Conservation (phyloP, 2,329 filamentous ascomycete species). For the Epichloe elymi region DNA sequence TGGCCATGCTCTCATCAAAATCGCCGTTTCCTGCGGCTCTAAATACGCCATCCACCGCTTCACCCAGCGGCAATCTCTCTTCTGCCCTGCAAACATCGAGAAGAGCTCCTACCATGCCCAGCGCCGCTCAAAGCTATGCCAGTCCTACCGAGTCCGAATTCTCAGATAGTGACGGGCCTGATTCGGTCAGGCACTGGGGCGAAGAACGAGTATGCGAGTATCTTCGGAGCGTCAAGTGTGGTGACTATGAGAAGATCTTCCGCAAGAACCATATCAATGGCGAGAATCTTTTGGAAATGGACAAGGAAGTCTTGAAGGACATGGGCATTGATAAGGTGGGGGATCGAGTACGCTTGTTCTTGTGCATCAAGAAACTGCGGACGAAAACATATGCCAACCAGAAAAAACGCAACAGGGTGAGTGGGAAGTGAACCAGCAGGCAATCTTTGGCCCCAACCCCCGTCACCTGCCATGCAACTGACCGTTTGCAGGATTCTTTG, state of each 20-base stretch:
- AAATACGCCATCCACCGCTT: slow-evolving; percentile 29
- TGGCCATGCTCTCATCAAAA: slow-evolving; percentile 73
- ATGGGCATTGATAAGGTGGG: slow-evolving; percentile 98
- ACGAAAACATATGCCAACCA: slow-evolving; percentile 64
- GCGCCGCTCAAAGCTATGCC: slow-evolving; percentile 45
- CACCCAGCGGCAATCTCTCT: slow-evolving; percentile 31
- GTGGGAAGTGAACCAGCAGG: slow-evolving; percentile 15
- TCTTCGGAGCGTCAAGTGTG: slow-evolving; percentile 79
- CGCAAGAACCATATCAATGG: slow-evolving; percentile 92
- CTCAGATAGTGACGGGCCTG: slow-evolving; percentile 65
- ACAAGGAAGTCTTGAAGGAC: slow-evolving; percentile 90
- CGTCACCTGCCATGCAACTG: slow-evolving; percentile 1
- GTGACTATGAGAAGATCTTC: slow-evolving; percentile 86
- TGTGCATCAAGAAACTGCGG: slow-evolving; percentile 71
- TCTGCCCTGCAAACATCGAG: slow-evolving; percentile 37
- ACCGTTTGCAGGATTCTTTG: slow-evolving; percentile 56
- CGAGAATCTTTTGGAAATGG: slow-evolving; percentile 91
- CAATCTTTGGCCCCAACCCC: neutral
- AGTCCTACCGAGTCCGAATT: slow-evolving; percentile 91
- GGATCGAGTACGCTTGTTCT: slow-evolving; percentile 81
- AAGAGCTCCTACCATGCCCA: slow-evolving; percentile 35
- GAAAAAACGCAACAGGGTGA: slow-evolving; percentile 76
- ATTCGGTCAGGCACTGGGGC: slow-evolving; percentile 74
- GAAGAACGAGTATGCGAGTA: slow-evolving; percentile 88
- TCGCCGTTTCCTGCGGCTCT: slow-evolving; percentile 49